Base-by-base conservation (phyloP, 768 basidiomycete species). In the Pholiota conissans region DNA sequence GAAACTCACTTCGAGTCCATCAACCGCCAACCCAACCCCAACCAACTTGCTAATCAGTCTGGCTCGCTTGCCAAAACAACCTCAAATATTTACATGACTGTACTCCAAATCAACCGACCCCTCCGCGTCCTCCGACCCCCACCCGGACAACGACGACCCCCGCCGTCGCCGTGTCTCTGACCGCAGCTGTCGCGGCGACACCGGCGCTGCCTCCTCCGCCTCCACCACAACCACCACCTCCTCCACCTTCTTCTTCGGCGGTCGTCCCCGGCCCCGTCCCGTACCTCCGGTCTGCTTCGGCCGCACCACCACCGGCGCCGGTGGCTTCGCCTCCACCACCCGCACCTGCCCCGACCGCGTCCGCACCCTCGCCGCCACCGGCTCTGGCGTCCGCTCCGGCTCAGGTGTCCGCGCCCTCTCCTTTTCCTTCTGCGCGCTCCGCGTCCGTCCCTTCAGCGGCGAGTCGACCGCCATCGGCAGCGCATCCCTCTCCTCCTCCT, bases 291-390 rank as follows among this genome's bases (percentile, higher is more conserved):
- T 14, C 32, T 30, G 32, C 29, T 40, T 9, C 53, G 16, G 42
- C 11, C 34, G 51, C 10, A 20, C 51, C 30, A 35, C 30, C 9
- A 22, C 74, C 10, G 65, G 20, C 48, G 32, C 20, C 45, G 64
- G 80, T 85, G 26, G 81, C 80, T 56, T 27, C 76, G 73, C n/a
- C n/a, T n/a, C 61, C 85, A 86, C 65, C 50, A 85, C 73, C 3
- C 82, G 85, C 52, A 83, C 82, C 60, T 87, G 34, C 32, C 87
- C 49, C 20, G 50, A 48, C 52, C 39, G 48, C 61, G 81, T 85
- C 29, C 81, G 81, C 55, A 76, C 64, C 1, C 83, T 82, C 28
- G 42, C 57, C 42, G 59, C 56, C 49, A 51, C 39, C 42, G 54
- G 58, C 40, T 59, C 61, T 40, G 60, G 56, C 18, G 61, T 60